phyloP scores from a whole-genome alignment of 192 early-diverging fungal genomes.

The Entomortierella lignicola region DNA sequence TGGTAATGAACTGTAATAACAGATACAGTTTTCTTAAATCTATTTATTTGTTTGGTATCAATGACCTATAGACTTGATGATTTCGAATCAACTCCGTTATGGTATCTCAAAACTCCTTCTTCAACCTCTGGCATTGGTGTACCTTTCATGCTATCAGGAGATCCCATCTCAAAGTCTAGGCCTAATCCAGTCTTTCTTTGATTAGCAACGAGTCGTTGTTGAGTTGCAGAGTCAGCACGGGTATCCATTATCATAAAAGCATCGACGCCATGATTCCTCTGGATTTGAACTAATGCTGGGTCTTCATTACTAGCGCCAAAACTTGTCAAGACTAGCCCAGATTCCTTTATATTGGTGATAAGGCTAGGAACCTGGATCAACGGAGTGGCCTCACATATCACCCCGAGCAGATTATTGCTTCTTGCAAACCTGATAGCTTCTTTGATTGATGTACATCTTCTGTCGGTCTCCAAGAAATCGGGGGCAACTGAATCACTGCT shows the following conservation, averaged over 20 bases:
- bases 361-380: slow-evolving; percentile 92
- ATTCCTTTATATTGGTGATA: slow-evolving; percentile 92
- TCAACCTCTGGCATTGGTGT: slow-evolving; percentile 11
- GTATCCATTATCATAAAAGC: slow-evolving; percentile 74
- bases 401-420: slow-evolving; percentile 89
- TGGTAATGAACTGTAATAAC: too few species aligned
- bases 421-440: slow-evolving; percentile 95
- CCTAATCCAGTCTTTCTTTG: slow-evolving; percentile 1
- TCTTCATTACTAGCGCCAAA: slow-evolving; percentile 83
- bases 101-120: slow-evolving; percentile 46
- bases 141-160: not conserved
- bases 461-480: slow-evolving; percentile 54
- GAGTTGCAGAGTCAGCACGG: not conserved
- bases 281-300: slow-evolving; percentile 67
- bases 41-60: too few species aligned
- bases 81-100: slow-evolving; percentile 25
- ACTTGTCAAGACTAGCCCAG: slow-evolving; percentile 90
- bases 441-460: slow-evolving; percentile 79
- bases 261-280: slow-evolving; percentile 89
- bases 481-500: not conserved
- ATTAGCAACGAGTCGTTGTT: not conserved
- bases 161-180: not conserved
- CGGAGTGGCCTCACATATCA: slow-evolving; percentile 91
- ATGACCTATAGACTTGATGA: not conserved
- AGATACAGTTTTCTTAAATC: too few species aligned